Base-by-base conservation (phyloP, 352 stramenopile genomes). In the Phytopythium montanum region DNA sequence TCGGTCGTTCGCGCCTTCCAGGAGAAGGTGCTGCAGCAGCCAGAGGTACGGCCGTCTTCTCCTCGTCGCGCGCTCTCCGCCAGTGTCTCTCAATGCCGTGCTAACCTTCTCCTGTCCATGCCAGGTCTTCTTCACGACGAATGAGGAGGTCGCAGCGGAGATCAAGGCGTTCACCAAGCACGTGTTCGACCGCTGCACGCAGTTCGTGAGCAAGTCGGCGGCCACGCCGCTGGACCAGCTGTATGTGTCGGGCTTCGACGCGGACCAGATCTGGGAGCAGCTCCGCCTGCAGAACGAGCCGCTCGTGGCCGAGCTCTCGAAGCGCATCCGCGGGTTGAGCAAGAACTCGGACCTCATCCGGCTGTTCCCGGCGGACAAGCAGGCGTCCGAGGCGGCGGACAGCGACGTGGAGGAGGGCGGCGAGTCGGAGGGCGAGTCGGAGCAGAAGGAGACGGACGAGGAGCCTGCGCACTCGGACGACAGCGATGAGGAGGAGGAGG, bases 221-320 rank as follows among this genome's bases (percentile, higher is more conserved):
- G 65, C 68, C 29, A 79, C 75, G 16, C 68, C 82, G 26, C 68
- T 94, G 62, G 80, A 89, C 34, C 73, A 92, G 65, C 66, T 94
- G 6, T 94, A 92, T 46, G 68, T 94, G 56, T 82, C 92, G 36
- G 85, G 79, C 57, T 94, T 94, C 50, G 81, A 94, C 46, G 79
- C 81, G 13, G 82, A 94, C 61, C 85, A 92, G 69, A 81, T 94
- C 45, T 94, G 85, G 85, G 85, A 92, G 66, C 85, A 94, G 66
- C 73, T 94, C n/a, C 78, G 82, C 39, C 70, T 94, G 56, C 75
- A 89, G 64, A 94, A 94, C 61, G 80, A 65, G 18, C 82, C 85
- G 62, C 59, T 94, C 41, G 66, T 88, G 45, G 68, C 73, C 48
- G 81, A 92, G 65, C 71, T 91, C 49, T 70, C 70, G 54, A 86